Base-by-base conservation (phyloP, 495 filamentous ascomycete genomes). In the Aspergillus affinis region DNA sequence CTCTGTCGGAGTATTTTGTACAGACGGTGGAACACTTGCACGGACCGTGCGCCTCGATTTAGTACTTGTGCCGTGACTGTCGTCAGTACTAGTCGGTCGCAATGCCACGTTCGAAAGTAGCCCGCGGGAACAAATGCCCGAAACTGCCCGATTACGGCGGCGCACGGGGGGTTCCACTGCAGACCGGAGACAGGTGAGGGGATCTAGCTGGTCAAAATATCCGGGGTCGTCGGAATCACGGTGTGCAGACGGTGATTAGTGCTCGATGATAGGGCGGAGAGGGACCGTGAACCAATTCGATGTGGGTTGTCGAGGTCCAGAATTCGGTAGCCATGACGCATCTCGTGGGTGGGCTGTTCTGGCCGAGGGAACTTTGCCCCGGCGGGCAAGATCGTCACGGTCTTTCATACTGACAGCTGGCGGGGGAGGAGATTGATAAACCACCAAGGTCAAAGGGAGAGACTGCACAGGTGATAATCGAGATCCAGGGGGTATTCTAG, bases 71-170 rank as follows among this genome's bases (percentile, higher is more conserved):
- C 15, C 36, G 10, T 17, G 8, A 4, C 8, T 4, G 12, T 41
- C 2, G 23, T 26, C 23, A 41, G 36, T n/a, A n/a, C n/a, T n/a
- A n/a, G 36, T 41, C 36, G 12, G 15, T 41, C 13, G 36, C 36
- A 41, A 54, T 15, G 48, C 51, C 29, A 54, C 55, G 55, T 65
- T 47, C 58, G 58, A 30, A 51, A 52, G 46, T 20, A 48, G 32
- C 8, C 41, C 62, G 60, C 55, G 57, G 48, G 55, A 19, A 32
- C 13, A 52, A 49, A 52, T 48, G 57, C 61, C 71, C 71, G 69
- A 58, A 64, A 67, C 32, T 63, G 62, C 64, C 70, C 70, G 70
- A 70, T 19, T 49, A 48, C 50, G 54, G 26, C 18, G 30, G 30
- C 30, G 30, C 30, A 32, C 6, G 7, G 30, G 7, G n/a, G 49